Evolutionary conservation across 169 alveolate species (phyloP).

Genomic region (Babesia divergens): DNA sequence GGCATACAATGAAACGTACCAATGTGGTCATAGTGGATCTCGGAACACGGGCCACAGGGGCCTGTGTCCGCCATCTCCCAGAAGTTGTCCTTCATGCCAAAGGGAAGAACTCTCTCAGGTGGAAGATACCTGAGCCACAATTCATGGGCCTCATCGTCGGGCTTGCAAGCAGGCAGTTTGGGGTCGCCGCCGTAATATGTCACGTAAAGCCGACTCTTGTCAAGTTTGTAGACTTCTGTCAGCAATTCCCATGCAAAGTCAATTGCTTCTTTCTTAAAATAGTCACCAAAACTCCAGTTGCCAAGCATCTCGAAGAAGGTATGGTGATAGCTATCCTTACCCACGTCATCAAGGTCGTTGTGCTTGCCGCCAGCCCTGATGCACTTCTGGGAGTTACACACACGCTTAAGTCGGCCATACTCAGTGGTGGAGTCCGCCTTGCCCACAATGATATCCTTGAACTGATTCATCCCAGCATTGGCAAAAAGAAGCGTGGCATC

Average conservation of each 20-base stretch:
- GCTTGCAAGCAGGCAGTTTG: slow-evolving; percentile 81
- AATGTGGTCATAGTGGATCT: slow-evolving; percentile 88
- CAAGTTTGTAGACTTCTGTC: slow-evolving; percentile 83
- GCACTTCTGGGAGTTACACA: slow-evolving; percentile 91
- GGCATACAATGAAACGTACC: slow-evolving; percentile 4
- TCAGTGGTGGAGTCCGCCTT: slow-evolving; percentile 86
- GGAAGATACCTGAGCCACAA: slow-evolving; percentile 87
- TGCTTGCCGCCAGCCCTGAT: slow-evolving; percentile 91
- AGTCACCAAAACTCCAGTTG: slow-evolving; percentile 94
- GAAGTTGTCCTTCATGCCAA: slow-evolving; percentile 88
- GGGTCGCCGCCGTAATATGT: slow-evolving; percentile 94
- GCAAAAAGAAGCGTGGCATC: slow-evolving; percentile 90
- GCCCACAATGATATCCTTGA: slow-evolving; percentile 86
- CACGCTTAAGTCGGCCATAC: slow-evolving; percentile 86
- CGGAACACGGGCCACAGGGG: slow-evolving; percentile 97
- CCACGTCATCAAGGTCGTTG: slow-evolving; percentile 90
- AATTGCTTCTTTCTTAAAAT: slow-evolving; percentile 90
- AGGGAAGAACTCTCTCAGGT: slow-evolving; percentile 75
- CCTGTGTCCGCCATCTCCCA: slow-evolving; percentile 98
- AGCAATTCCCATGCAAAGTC: slow-evolving; percentile 90
- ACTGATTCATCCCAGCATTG: slow-evolving; percentile 94
- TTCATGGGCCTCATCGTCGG: slow-evolving; percentile 84
- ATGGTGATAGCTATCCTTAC: slow-evolving; percentile 92
- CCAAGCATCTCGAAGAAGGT: slow-evolving; percentile 96
- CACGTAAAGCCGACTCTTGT: slow-evolving; percentile 83